Conservation (phyloP, 2,329 filamentous ascomycete species). For the Cladophialophora exuberans region DNA sequence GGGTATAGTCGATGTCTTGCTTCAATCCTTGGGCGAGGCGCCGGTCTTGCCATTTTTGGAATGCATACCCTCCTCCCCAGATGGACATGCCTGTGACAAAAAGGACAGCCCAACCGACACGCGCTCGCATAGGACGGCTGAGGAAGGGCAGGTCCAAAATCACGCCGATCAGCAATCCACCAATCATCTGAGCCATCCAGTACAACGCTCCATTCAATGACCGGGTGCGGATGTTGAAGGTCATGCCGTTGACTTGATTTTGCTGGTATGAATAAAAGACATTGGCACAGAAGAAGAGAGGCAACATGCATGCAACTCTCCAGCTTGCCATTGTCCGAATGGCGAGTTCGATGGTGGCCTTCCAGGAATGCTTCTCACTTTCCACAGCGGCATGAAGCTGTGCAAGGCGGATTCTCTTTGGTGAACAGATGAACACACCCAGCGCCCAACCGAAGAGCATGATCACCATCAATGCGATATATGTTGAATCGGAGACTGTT, state of each 20-base stretch:
- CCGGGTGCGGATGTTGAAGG: slow-evolving; percentile 60
- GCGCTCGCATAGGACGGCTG: slow-evolving; percentile 51
- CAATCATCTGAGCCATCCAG: slow-evolving; percentile 62
- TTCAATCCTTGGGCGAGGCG: slow-evolving; percentile 45
- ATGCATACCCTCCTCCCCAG: slow-evolving; percentile 66
- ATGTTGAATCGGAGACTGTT: slow-evolving; percentile 55
- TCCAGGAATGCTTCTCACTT: slow-evolving; percentile 45
- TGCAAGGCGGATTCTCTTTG: slow-evolving; percentile 46
- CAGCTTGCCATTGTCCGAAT: slow-evolving; percentile 43
- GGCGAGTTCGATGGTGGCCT: slow-evolving; percentile 40
- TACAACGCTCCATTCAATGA: slow-evolving; percentile 59
- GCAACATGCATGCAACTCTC: slow-evolving; percentile 68
- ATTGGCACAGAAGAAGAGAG: slow-evolving; percentile 72
- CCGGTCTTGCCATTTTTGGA: slow-evolving; percentile 61
- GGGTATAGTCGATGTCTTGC: slow-evolving; percentile 53
- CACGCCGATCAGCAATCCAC: slow-evolving; percentile 53
- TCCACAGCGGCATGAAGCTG: slow-evolving; percentile 44
- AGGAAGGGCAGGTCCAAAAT: slow-evolving; percentile 50
- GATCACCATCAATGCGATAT: slow-evolving; percentile 71
- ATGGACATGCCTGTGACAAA: slow-evolving; percentile 57
- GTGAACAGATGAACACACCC: slow-evolving; percentile 54
- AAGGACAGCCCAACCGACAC: slow-evolving; percentile 51
- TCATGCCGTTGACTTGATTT: slow-evolving; percentile 59
- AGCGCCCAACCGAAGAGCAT: slow-evolving; percentile 62
- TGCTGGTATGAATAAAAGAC: slow-evolving; percentile 72